Percentiles rank a stretch among this genome's conserved stretches.
Conservation (phyloP, 2,329 filamentous ascomycete genomes). For the Verruconis gallopava region DNA sequence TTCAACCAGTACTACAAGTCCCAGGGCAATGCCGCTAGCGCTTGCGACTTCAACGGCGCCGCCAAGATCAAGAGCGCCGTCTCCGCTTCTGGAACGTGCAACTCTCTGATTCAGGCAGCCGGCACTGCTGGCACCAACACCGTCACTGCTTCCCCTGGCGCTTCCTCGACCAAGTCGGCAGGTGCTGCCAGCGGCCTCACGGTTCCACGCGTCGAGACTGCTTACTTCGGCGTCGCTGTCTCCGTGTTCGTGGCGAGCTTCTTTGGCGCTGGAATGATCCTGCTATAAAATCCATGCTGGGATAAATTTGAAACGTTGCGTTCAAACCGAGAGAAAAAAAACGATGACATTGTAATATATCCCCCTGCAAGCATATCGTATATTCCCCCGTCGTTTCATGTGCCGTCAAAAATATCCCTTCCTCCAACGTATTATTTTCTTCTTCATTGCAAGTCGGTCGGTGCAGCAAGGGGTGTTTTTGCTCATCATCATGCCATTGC, state of each 20-base stretch:
- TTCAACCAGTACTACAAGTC: constrained; percentile 59
- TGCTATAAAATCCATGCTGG: constrained; percentile 33
- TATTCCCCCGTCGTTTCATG: too few species aligned
- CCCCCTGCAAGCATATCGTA: too few species aligned
- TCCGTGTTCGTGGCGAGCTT: constrained; percentile 38
- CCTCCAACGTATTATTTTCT: too few species aligned
- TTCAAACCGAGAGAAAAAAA: too few species aligned
- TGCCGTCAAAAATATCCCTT: too few species aligned
- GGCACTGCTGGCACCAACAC: constrained; percentile 46
- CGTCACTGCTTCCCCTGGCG: constrained; percentile 29
- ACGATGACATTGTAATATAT: not conserved
- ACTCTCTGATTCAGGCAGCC: constrained; percentile 46
- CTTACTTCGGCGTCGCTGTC: constrained; percentile 33
- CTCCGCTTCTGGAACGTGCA: constrained; percentile 41
- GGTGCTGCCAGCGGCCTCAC: constrained; percentile 30
- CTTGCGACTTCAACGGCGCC: constrained; percentile 61
- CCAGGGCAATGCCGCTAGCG: constrained; percentile 39
- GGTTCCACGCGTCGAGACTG: constrained; percentile 33
- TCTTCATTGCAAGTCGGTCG: too few species aligned
- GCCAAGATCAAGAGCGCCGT: constrained; percentile 42
- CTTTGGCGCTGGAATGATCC: constrained; percentile 41
- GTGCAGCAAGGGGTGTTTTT: too few species aligned
- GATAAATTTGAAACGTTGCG: not conserved
- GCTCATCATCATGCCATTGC: too few species aligned
- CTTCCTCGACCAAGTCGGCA: constrained; percentile 13